Percentiles rank a stretch among this genome's conserved stretches.
Conservation (phyloP, 169 alveolate species). For the Eimeria tenella region DNA sequence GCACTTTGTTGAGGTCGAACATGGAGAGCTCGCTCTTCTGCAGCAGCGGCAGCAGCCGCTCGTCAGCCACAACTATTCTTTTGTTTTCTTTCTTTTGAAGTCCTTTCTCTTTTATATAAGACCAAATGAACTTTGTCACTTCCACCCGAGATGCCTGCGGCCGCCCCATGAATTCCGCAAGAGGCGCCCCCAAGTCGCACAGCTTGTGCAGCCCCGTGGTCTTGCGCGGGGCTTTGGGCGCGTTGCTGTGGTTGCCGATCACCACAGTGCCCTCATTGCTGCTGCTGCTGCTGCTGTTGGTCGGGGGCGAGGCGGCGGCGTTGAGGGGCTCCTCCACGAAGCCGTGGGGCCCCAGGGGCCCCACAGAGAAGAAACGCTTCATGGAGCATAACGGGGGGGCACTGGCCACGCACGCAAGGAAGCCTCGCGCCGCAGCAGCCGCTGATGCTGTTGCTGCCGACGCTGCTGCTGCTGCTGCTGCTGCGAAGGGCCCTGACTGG, state of each 20-base stretch:
- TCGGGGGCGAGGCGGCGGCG: background rate
- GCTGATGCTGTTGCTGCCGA: constrained; percentile 34
- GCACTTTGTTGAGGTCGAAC: constrained; percentile 64
- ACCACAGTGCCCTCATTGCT: background rate
- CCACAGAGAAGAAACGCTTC: background rate
- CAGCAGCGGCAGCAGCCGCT: constrained; percentile 54
- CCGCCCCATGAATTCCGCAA: constrained; percentile 73
- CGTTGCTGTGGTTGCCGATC: constrained; percentile 1
- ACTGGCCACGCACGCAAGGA: background rate
- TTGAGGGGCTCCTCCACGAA: background rate
- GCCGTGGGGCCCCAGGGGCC: background rate
- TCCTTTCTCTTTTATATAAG: constrained; percentile 23
- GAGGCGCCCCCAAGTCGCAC: constrained; percentile 64
- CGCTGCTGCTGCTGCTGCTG: constrained; percentile 43
- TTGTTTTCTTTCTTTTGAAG: constrained; percentile 26
- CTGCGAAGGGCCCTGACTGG: too few species aligned
- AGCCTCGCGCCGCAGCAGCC: background rate
- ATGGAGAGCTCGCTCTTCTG: constrained; percentile 65
- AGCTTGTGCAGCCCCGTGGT: constrained; percentile 55
- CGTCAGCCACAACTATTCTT: constrained; percentile 37
- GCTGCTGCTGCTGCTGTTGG: constrained; percentile 22
- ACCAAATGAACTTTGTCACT: constrained; percentile 57
- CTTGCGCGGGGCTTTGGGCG: background rate
- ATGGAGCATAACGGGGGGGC: background rate
- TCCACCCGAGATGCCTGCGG: constrained; percentile 69